Base-by-base conservation (phyloP, 164 flowering plant genomes). In the Liquidambar formosana region DNA sequence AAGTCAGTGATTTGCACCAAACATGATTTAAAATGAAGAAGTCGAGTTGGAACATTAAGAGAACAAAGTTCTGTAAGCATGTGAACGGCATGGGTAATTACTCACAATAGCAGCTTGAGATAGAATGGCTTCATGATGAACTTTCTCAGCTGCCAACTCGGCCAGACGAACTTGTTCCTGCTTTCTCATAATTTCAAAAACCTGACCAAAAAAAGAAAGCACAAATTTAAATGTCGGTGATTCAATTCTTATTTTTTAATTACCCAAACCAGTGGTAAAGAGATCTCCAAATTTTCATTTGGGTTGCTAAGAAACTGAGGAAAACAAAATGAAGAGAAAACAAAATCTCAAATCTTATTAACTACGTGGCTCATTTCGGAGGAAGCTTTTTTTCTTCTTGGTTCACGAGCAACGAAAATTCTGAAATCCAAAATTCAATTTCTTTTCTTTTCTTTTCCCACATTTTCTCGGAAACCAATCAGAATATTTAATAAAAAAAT, bases 161-260 rank as follows among this genome's bases (percentile, higher is more conserved):
- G 82, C 72, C 23, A 80, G 75, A 23, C 97, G 84, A 21, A 82
- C 75, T 38, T 83, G 77, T 57, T 93, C 97, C 76, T 89, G 98
- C 81, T 81, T 80, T 63, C 86, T 82, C 98, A 88, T 93, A 2
- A 89, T 21, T 22, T 85, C 88, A 68, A 84, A 84, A 54, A 85
- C 87, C 93, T 93, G 54, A 23, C 4, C n/a, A 74, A 48, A 22
- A 65, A 70, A 33, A 21, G 1, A 44, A 33, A 21, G 12, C 44
- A 33, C 13, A 69, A 33, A 22, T 18, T 27, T 15, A 59, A 10
- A 48, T 44, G 28, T 28, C 16, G n/a, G n/a, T 18, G 27, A 58
- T 3, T 58, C 62, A 27, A 23, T 58, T 58, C 28, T 9, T 4
- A 58, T 14, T 26, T n/a, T 15, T 26, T 2, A 19, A 4, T 26